A percentile compares a stretch with the other conserved stretches of the same genome.
phyloP scores from a whole-genome alignment of 768 basidiomycete genomes.

The Mycena floridula region DNA sequence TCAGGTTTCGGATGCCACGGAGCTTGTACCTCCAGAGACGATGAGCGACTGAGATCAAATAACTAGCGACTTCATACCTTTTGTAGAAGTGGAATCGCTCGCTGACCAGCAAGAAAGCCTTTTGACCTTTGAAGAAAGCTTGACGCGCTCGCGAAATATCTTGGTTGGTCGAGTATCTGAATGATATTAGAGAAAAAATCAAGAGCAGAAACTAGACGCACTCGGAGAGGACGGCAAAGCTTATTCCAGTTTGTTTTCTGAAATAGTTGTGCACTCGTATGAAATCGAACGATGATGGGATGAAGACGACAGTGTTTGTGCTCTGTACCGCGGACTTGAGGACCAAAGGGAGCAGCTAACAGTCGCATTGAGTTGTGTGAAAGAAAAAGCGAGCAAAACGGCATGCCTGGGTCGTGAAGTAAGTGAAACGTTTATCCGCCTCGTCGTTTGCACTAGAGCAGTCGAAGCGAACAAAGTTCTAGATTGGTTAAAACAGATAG shows the following conservation, averaged over 20 bases:
- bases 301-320: conserved; percentile 78
- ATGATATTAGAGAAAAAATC: neutral
- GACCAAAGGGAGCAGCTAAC: conserved; percentile 70
- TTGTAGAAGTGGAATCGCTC: conserved; percentile 99
- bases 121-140: conserved; percentile 85
- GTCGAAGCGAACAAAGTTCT: conserved; percentile 77
- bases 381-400: too few relatives aligned
- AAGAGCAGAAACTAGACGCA: conserved; percentile 26
- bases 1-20: conserved; percentile 83
- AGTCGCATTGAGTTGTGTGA: too few relatives aligned
- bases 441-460: conserved; percentile 68
- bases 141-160: conserved; percentile 93
- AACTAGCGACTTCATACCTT: conserved; percentile 36
- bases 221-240: conserved; percentile 88
- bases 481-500: neutral
- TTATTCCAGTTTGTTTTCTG: conserved; percentile 61
- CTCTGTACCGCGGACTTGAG: conserved; percentile 93
- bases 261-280: conserved; percentile 87
- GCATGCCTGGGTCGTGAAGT: conserved; percentile 79
- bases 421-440: conserved; percentile 78
- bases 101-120: conserved; percentile 82
- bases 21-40: conserved; percentile 69
- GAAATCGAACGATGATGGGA: conserved; percentile 96
- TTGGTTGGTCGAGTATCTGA: conserved; percentile 85
- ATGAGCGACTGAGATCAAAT: neutral